Percentiles rank a stretch among this genome's conserved stretches.
Conservation (phyloP, 2,329 filamentous ascomycete species). For the Trichoderma asperellum region DNA sequence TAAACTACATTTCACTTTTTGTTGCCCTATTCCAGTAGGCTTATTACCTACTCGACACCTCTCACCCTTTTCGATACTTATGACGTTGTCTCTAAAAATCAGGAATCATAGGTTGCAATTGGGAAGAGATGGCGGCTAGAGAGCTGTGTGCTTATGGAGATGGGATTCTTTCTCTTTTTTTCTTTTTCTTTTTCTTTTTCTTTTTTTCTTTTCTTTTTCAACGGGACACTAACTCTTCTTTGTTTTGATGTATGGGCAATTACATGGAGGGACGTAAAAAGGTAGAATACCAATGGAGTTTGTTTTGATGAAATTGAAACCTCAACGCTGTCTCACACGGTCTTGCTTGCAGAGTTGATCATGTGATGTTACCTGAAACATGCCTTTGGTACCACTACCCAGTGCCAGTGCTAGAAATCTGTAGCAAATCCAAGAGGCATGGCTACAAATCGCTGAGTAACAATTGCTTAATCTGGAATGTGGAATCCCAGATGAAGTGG, state of each 20-base stretch:
- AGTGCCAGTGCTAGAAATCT: not conserved
- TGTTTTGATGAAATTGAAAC: constrained; percentile 12
- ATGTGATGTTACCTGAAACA: constrained; percentile 10
- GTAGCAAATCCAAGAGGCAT: not conserved
- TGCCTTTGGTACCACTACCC: not conserved
- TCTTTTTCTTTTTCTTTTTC: not conserved
- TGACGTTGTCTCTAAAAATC: not conserved
- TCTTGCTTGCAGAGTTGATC: not conserved
- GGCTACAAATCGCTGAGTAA: constrained; percentile 5
- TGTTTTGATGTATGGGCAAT: constrained; percentile 26
- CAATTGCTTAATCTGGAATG: not conserved
- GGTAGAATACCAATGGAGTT: constrained; percentile 28
- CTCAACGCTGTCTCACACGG: not conserved
- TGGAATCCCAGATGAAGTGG: not conserved
- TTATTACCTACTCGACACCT: not conserved
- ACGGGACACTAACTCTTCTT: constrained; percentile 16
- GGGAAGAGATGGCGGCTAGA: not conserved
- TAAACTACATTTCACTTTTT: not conserved
- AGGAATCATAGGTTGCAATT: not conserved
- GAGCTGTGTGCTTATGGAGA: not conserved
- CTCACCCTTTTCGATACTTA: not conserved
- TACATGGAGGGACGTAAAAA: constrained; percentile 29
- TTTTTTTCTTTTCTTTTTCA: not conserved
- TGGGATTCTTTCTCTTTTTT: not conserved
- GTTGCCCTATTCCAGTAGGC: not conserved